phyloP scores from a whole-genome alignment of 192 early-diverging fungal genomes.

The Pilobolus umbonatus region DNA sequence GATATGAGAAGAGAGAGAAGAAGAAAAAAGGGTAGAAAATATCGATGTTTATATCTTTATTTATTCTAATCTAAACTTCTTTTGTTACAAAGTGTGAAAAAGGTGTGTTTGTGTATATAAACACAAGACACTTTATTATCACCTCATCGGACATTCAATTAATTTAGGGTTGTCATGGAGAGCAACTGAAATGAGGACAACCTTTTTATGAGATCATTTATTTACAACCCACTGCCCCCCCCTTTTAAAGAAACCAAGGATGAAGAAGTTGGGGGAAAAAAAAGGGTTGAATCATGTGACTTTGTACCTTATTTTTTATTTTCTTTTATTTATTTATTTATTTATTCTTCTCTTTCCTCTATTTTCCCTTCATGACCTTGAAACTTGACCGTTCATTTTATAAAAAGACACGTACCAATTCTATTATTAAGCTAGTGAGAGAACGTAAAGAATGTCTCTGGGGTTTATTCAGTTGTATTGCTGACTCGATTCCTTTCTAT shows the following conservation, averaged over 20 bases:
- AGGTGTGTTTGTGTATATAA: no score
- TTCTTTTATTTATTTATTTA: background rate
- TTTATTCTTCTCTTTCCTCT: background rate
- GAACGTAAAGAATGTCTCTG: slow-evolving; percentile 37
- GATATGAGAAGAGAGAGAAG: slow-evolving; percentile 1
- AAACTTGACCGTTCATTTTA: slow-evolving; percentile 34
- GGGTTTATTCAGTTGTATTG: no score
- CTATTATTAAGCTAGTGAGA: slow-evolving; percentile 47
- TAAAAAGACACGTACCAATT: slow-evolving; percentile 45
- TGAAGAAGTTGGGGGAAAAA: no score
- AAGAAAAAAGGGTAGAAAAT: background rate
- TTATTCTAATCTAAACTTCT: background rate
- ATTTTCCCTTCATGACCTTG: slow-evolving; percentile 3
- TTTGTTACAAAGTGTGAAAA: slow-evolving; percentile 2
- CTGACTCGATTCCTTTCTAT: background rate
- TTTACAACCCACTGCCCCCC: background rate
- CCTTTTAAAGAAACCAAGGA: background rate
- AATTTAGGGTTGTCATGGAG: no score
- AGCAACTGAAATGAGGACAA: no score
- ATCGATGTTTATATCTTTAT: background rate
- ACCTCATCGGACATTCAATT: no score
- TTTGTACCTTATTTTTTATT: background rate
- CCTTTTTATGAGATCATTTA: background rate
- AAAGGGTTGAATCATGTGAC: background rate
- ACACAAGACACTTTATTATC: background rate